These are phyloP conservation scores for Aegilops bicornis DNA, from an alignment of 176 grass and related monocot species.

Conservation along the genomic window DNA sequence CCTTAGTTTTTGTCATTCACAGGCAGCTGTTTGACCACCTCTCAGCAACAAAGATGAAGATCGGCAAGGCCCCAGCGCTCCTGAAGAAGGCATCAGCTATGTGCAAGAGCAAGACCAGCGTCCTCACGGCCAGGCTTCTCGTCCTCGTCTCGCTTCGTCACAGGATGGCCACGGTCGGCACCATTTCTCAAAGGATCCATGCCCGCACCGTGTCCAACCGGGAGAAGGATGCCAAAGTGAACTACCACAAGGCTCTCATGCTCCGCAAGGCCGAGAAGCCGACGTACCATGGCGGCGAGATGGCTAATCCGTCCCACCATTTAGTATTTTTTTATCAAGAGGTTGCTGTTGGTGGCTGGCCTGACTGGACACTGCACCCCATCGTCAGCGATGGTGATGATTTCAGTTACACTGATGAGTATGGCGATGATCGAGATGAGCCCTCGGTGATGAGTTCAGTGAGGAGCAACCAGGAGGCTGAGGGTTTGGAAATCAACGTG, in stretches of 20 bases:
- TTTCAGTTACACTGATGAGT: too few relatives aligned
- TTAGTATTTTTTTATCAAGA: too few relatives aligned
- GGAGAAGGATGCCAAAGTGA: background rate
- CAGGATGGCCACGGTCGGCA: slow-evolving; percentile 29
- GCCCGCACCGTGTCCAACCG: slow-evolving; percentile 32
- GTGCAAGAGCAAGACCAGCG: slow-evolving; percentile 51
- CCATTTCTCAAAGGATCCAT: slow-evolving; percentile 59
- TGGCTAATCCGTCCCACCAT: background rate
- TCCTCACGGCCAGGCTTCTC: slow-evolving; percentile 46
- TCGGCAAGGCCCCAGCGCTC: slow-evolving; percentile 52
- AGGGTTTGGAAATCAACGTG: slow-evolving; percentile 55
- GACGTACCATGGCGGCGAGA: background rate
- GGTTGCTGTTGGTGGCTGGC: too few relatives aligned
- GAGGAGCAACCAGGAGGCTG: slow-evolving; percentile 48
- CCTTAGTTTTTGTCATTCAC: background rate
- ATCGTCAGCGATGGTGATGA: too few relatives aligned
- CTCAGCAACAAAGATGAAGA: slow-evolving; percentile 39
- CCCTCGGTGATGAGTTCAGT: slow-evolving; percentile 64
- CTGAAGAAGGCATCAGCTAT: slow-evolving; percentile 58
- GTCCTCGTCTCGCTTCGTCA: slow-evolving; percentile 45
- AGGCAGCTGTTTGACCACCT: background rate
- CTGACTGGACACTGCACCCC: too few relatives aligned
- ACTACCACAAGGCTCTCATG: slow-evolving; percentile 3
- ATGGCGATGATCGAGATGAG: background rate
- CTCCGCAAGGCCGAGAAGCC: background rate